Evolutionary conservation across 2,329 filamentous ascomycete genomes (phyloP).

Genomic region (Cytospora paraplurivora): DNA sequence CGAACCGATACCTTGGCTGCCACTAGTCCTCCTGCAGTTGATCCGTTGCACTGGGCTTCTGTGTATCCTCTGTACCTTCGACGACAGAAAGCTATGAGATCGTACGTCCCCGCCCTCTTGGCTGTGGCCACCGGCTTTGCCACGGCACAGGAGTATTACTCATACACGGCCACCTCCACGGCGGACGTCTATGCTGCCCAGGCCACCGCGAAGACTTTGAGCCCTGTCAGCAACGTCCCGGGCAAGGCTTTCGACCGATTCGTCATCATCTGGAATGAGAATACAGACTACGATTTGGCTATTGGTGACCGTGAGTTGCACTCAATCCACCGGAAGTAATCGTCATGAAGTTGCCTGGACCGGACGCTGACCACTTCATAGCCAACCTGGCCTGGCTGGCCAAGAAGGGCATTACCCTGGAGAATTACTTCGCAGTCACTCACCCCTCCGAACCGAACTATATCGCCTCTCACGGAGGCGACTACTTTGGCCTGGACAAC

Average conservation of each 20-base stretch:
- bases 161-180: constrained; percentile 55
- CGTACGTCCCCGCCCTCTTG: constrained; percentile 21
- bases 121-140: constrained; percentile 21
- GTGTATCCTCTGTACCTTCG: neutral
- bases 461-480: constrained; percentile 66
- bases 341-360: constrained; percentile 27
- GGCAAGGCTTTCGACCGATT: constrained; percentile 75
- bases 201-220: constrained; percentile 62
- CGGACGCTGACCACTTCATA: constrained; percentile 22
- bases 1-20: neutral
- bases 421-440: constrained; percentile 62
- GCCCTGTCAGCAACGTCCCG: constrained; percentile 64
- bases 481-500: constrained; percentile 73
- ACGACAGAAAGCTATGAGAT: constrained; percentile 14
- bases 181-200: constrained; percentile 56
- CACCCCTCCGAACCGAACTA: constrained; percentile 81
- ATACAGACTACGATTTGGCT: constrained; percentile 69
- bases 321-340: neutral
- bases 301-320: constrained; percentile 59
- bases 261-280: constrained; percentile 76
- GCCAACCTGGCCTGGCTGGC: constrained; percentile 60
- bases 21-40: neutral
- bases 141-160: constrained; percentile 40
- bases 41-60: neutral
- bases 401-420: constrained; percentile 62